A percentile compares a stretch with the other conserved stretches of the same genome.
These are phyloP conservation scores for Laetiporus sulphureus DNA, from an alignment of 1,284 basidiomycete species.

Conservation along the genomic window DNA sequence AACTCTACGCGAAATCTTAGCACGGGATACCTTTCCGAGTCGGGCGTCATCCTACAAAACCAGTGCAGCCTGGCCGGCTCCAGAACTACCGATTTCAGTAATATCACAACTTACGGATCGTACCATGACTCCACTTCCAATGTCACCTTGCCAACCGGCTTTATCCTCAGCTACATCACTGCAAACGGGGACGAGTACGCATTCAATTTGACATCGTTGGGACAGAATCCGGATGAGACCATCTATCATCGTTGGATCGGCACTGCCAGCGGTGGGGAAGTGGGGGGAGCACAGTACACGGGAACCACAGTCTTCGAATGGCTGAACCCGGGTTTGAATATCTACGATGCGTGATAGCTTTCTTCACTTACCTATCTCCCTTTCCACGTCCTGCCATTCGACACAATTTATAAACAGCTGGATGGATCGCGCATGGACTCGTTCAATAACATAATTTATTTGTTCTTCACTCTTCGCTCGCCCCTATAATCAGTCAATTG, in stretches of 20 bases:
- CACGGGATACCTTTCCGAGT: constrained; percentile 20
- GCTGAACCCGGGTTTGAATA: constrained; percentile 20
- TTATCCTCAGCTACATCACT: constrained; percentile 18
- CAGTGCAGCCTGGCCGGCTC: constrained; percentile 20
- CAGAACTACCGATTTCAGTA: constrained; percentile 14
- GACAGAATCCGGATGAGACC: constrained; percentile 13
- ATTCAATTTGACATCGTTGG: constrained; percentile 18
- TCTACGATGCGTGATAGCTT: constrained; percentile 8
- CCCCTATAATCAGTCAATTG: no score
- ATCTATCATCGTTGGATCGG: constrained; percentile 23
- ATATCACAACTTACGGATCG: constrained; percentile 16
- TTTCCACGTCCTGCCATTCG: no score
- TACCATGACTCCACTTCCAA: constrained; percentile 10
- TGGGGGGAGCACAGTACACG: constrained; percentile 11
- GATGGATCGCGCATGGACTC: no score
- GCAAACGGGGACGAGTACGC: constrained; percentile 17
- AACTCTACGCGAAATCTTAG: constrained; percentile 16
- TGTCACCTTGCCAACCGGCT: constrained; percentile 18
- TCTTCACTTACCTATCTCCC: not conserved
- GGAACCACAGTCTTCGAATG: constrained; percentile 20
- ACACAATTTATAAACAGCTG: no score
- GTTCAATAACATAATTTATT: no score
- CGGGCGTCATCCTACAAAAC: constrained; percentile 21
- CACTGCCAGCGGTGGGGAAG: constrained; percentile 17
- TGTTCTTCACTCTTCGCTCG: no score